Base-by-base conservation (phyloP, 148 eudicot species). In the Persicaria maculosa region DNA sequence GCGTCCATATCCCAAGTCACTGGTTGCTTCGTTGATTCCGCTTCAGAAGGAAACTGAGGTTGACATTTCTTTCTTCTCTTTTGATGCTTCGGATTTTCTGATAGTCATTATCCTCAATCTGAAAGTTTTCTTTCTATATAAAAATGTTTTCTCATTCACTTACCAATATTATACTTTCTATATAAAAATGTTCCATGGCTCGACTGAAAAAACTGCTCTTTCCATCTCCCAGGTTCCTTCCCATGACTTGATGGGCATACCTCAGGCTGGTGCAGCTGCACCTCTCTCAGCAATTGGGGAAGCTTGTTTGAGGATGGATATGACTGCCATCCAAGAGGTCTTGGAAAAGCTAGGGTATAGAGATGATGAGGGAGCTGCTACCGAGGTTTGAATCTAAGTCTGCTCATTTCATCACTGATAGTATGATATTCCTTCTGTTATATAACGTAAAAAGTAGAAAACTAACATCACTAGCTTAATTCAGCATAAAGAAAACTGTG, bases 311-410 rank as follows among this genome's bases (percentile, higher is more conserved):
- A 86, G 97, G 85, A 87, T 55, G 90, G 98, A 94, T 84, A 85
- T 94, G 88, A 91, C 97, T 57, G 93, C 90, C 79, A 94, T 90
- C 68, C 97, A 91, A 50, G 97, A 92, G 83, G 78, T 94, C 78
- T 20, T 94, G 50, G 92, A 91, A 81, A 84, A 76, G 55, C 78
- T 90, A 78, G 96, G 93, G 52, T 94, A 94, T 79, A 94, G 90
- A 84, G 97, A 94, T 78, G 98, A 94, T 5, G 98, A 94, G 80
- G 98, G 97, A 77, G 91, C 97, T 79, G 96, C 93, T 61, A 88
- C 98, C 74, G 97, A 95, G 98, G 98, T 95, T 81, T 80, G 85
- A 80, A 72, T 68, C 74, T 22, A 36, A 44, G 43, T 50, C 44
- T 44, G 22, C 48, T 69, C 50, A 9, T 69, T 72, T 62, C 68